These are phyloP conservation scores for Leucocoprinus leucothites DNA, from an alignment of 768 basidiomycete species.

Conservation along the genomic window DNA sequence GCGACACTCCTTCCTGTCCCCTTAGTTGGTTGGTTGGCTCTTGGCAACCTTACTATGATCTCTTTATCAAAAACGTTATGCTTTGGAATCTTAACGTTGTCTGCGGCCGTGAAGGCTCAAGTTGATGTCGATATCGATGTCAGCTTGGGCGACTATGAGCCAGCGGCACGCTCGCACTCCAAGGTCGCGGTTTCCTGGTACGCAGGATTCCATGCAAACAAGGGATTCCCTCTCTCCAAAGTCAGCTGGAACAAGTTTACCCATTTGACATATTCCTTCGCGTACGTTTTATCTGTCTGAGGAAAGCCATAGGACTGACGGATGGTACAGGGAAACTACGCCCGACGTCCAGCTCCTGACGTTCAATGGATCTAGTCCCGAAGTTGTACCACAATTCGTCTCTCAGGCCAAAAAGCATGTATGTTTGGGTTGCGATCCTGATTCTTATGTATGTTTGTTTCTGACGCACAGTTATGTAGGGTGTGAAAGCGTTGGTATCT, in stretches of 20 bases:
- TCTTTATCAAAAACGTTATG: conserved; percentile 1
- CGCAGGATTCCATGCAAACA: conserved; percentile 59
- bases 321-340: conserved; percentile 10
- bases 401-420: conserved; percentile 40
- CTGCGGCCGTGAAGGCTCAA: background rate
- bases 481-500: conserved; percentile 54
- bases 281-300: conserved; percentile 39
- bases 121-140: background rate
- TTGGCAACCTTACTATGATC: background rate
- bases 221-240: conserved; percentile 45
- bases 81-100: background rate
- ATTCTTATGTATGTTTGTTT: background rate
- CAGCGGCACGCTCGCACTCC: background rate
- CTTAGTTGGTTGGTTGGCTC: background rate
- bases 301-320: background rate
- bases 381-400: conserved; percentile 57
- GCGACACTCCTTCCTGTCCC: background rate
- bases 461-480: conserved; percentile 27
- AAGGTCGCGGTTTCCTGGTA: conserved; percentile 35
- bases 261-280: conserved; percentile 67
- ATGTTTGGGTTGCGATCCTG: conserved; percentile 9
- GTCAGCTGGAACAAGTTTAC: conserved; percentile 70
- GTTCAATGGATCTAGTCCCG: conserved; percentile 42
- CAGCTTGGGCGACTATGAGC: background rate
- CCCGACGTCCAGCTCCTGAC: conserved; percentile 30